phyloP scores from a whole-genome alignment of 2,329 filamentous ascomycete species.

The Neofusicoccum ribis region DNA sequence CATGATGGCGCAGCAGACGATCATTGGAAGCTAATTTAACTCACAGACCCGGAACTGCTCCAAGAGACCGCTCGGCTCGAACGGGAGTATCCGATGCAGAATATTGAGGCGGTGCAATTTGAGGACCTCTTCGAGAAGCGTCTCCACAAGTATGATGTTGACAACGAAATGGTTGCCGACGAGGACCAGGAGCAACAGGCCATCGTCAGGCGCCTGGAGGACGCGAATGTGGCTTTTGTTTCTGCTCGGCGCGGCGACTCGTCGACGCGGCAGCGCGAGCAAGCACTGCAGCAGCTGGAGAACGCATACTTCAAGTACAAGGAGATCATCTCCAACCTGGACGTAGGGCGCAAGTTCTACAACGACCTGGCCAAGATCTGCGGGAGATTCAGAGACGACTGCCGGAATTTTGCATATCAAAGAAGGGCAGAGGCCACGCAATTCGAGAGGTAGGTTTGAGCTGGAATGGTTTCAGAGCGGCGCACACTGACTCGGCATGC shows the following conservation, averaged over 20 bases:
- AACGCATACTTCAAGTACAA: conserved; percentile 95
- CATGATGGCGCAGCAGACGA: background rate
- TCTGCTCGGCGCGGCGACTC: conserved; percentile 68
- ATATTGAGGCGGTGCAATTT: conserved; percentile 85
- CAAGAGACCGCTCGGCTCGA: conserved; percentile 82
- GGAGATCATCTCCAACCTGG: conserved; percentile 88
- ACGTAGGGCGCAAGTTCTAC: conserved; percentile 92
- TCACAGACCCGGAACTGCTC: conserved; percentile 69
- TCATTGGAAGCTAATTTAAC: conserved; percentile 3
- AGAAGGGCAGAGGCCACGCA: conserved; percentile 77
- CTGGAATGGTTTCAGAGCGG: background rate
- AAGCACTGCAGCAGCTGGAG: conserved; percentile 82
- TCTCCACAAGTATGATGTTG: conserved; percentile 77
- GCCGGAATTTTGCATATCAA: conserved; percentile 74
- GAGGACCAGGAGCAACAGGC: conserved; percentile 77
- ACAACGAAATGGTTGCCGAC: conserved; percentile 68
- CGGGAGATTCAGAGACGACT: conserved; percentile 78
- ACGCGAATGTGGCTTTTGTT: conserved; percentile 77
- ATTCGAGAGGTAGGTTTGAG: conserved; percentile 58
- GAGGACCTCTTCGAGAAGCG: conserved; percentile 86
- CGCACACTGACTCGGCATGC: background rate
- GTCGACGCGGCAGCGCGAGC: conserved; percentile 73
- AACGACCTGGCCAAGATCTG: conserved; percentile 92
- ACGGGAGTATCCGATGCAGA: conserved; percentile 79
- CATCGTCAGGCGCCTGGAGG: conserved; percentile 66